Evolutionary conservation across 2,329 filamentous ascomycete species (phyloP).

Genomic region (Fusarium verrucosum): DNA sequence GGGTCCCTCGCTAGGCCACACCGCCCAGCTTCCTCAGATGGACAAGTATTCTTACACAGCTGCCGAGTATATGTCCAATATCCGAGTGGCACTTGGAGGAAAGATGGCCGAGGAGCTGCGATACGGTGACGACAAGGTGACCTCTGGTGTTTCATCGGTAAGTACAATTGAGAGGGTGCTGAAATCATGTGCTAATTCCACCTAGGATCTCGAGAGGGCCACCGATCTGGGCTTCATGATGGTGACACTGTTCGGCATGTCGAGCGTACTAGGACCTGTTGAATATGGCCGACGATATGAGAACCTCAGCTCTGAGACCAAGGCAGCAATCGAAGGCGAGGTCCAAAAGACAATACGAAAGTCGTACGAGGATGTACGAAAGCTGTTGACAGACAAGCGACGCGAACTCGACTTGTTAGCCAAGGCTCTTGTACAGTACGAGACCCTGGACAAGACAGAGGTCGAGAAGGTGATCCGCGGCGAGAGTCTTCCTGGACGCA

Average conservation of each 20-base stretch:
- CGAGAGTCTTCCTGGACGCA: conserved; percentile 78
- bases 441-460: conserved; percentile 88
- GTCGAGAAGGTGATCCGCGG: conserved; percentile 90
- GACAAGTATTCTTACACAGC: conserved; percentile 92
- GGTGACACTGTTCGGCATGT: conserved; percentile 92
- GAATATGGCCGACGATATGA: conserved; percentile 86
- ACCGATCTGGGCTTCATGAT: conserved; percentile 86
- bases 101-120: conserved; percentile 92
- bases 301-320: conserved; percentile 84
- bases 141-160: conserved; percentile 84
- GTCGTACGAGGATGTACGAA: conserved; percentile 76
- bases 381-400: conserved; percentile 77
- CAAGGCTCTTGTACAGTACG: conserved; percentile 90
- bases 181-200: conserved; percentile 40
- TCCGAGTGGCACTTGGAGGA: conserved; percentile 84
- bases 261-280: conserved; percentile 84
- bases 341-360: conserved; percentile 87
- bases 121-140: conserved; percentile 90
- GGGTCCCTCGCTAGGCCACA: conserved; percentile 86
- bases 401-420: conserved; percentile 89
- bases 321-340: conserved; percentile 85
- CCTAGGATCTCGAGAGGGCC: conserved; percentile 81
- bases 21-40: conserved; percentile 87
- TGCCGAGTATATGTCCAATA: conserved; percentile 80
- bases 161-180: conserved; percentile 47